Base-by-base conservation (phyloP, 371 early-diverging fungal genomes). In the Lichtheimia ramosa region DNA sequence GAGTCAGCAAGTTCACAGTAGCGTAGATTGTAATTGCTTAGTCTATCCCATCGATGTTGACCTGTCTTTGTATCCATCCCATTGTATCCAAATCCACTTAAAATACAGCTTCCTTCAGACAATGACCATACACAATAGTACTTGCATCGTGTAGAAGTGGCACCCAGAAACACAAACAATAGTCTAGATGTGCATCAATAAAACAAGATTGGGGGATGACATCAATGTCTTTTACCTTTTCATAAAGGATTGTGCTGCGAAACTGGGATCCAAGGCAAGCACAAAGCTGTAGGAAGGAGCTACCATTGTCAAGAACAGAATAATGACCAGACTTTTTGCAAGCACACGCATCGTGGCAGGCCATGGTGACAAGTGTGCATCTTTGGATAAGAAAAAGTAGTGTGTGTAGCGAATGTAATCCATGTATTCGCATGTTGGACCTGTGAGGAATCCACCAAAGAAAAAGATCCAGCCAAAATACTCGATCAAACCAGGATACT, bases 101-200 rank as follows among this genome's bases (percentile, higher is more conserved):
- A 60, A 13, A 89, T 80, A 68, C 94, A 93, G 5, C 92, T 89
- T 5, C 92, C 94, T 75, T 96, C 95, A 39, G 94, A 75, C 54
- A 96, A 63, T 54, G 83, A 83, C 95, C 96, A 96, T 6, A 90
- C 91, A 1, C 82, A 77, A 68, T 95, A 96, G 72, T 90, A 96
- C 61, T 94, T 91, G 34, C 88, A 75, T 2, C 96, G 84, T 0
- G 88, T 84, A 18, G 82, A 68, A 40, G 91, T 65, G 0, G 89
- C 91, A 1, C 86, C 79, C 13, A 88, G 21, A 46, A 86, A 82
- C 51, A 95, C 58, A 64, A 84, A 90, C 2, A 75, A 56, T 21
- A 90, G 40, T 16, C 56, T 55, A 27, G 2, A 8, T 34, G 10
- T 10, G 34, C 10, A 34, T 34, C 5, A 34, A 34, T 34, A 34